Conservation (phyloP, 208 protist genomes). For the Chromosphaera perkinsii region DNA sequence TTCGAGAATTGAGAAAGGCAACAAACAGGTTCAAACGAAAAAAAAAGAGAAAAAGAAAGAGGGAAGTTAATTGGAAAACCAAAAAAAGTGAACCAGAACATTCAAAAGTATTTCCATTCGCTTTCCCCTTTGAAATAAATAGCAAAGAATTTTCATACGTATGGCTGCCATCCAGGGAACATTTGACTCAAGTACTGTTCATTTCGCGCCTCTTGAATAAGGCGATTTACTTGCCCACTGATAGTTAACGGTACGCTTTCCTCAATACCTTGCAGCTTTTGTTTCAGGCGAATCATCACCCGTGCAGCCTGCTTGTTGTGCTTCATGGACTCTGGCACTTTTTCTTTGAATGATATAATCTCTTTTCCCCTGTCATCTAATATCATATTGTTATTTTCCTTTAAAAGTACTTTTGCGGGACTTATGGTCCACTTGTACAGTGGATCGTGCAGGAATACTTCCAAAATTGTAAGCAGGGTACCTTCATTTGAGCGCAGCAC, state of each 20-base stretch:
- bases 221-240: slow-evolving; percentile 50
- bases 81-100: too few relatives aligned
- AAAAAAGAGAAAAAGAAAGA: too few relatives aligned
- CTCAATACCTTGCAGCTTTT: slow-evolving; percentile 72
- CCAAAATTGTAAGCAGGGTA: slow-evolving; percentile 75
- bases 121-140: too few relatives aligned
- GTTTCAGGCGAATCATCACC: slow-evolving; percentile 64
- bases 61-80: too few relatives aligned
- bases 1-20: too few relatives aligned
- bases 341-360: slow-evolving; percentile 18
- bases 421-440: slow-evolving; percentile 77
- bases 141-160: too few relatives aligned
- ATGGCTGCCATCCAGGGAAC: slow-evolving; percentile 56
- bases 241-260: slow-evolving; percentile 41
- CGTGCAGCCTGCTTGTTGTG: slow-evolving; percentile 60
- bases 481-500: slow-evolving; percentile 69
- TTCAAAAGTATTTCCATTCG: too few relatives aligned
- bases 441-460: slow-evolving; percentile 87
- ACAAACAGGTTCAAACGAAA: too few relatives aligned
- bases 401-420: slow-evolving; percentile 2
- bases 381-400: slow-evolving; percentile 8
- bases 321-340: not conserved
- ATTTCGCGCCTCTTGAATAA: slow-evolving; percentile 52
- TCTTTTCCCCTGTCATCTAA: not conserved
- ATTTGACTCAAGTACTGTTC: slow-evolving; percentile 43